Evolutionary conservation across 23 red algal genomes (phyloP), one percentile per base, ranked within the genome.

Genomic region (Gracilaria caudata): DNA sequence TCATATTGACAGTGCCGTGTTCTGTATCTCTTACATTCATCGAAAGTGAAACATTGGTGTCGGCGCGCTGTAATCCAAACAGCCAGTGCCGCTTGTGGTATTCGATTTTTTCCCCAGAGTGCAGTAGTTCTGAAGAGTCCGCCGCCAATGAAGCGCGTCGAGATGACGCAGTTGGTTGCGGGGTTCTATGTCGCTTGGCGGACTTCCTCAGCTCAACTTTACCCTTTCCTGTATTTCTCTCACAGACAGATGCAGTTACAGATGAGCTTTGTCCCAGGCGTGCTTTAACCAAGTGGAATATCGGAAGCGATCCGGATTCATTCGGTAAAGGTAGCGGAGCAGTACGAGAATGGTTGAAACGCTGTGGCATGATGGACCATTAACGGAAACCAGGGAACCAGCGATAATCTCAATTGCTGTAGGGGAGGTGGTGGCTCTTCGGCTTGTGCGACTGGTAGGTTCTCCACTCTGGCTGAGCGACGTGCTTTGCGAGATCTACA

Each of bases 191-290:
- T 16, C 70, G 70, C 25, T 49, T 47, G 33, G 25, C 70, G 25
- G 37, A 46, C 37, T 75, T 75, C 25, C 25, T 75, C 1, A 75
- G n/a, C 29, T 75, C 39, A 25, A 75, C 70, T 75, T 45, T 75
- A 29, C 39, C 70, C 37, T 75, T 49, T n/a, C 70, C 37, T 26
- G 70, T 46, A 47, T 49, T 49, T 47, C 25, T 43, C 49, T 75
- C 40, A 47, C 70, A 75, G 14, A 75, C 70, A n/a, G 70, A 43
- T 46, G 38, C 70, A 33, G 6, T 3, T 75, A 75, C 4, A 9
- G 70, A 75, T n/a, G 70, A 46, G 19, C 19, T 19, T 47, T 1
- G 37, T 75, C 70, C 70, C 21, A 75, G 29, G 25, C 21, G 37
- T 40, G 43, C 25, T 25, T 29, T 43, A 0, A 75, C 23, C 21